Evolutionary conservation across 139 green algal species (phyloP), one percentile per base, ranked within the genome.

Genomic region (Deuterostichococcus epilithicus): DNA sequence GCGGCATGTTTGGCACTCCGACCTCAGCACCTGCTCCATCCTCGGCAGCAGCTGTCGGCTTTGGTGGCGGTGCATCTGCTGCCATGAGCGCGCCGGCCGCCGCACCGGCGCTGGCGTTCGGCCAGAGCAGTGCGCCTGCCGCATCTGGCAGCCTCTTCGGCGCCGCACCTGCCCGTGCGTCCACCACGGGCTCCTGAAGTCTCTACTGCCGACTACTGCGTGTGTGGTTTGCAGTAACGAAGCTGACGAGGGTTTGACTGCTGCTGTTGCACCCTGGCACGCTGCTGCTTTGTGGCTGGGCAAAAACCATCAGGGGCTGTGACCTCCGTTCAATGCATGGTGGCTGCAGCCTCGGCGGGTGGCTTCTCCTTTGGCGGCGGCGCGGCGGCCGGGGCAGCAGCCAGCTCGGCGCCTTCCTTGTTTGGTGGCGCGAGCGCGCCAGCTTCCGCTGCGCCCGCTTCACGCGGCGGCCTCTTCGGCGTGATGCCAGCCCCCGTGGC

Each of bases 381-480:
- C 26, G 10, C 52, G 3, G 52, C 52, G 5, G 52, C 52, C 52
- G 8, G 18, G 18, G 26, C 52, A 3, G 20, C 13, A 2, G 70
- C 39, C 70, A 47, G 68, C 32, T 15, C 72, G 68, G 74, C 52
- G 18, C 73, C 52, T 33, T 70, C 73, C 25, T 70, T 79, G 47
- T 59, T 44, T 25, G 22, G 72, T 39, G 10, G 38, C 28, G 68
- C 35, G 20, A 60, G 47, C 44, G 30, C 72, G 39, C 39, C 59
- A 23, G 47, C 73, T 38, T 42, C 59, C 37, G 73, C 33, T 32
- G 32, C 73, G 36, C 26, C 59, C 59, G 59, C 39, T 28, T 32
- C 36, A 6, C 38, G 60, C 36, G 37, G 26, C 72, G 67, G 67
- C 5, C 39, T 69, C 8, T 63, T 77, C 35, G 26, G 33, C 23